Percentiles rank a stretch among this genome's conserved stretches.
phyloP scores from a whole-genome alignment of 2,329 filamentous ascomycete genomes.

The Calonectria leucothoes region DNA sequence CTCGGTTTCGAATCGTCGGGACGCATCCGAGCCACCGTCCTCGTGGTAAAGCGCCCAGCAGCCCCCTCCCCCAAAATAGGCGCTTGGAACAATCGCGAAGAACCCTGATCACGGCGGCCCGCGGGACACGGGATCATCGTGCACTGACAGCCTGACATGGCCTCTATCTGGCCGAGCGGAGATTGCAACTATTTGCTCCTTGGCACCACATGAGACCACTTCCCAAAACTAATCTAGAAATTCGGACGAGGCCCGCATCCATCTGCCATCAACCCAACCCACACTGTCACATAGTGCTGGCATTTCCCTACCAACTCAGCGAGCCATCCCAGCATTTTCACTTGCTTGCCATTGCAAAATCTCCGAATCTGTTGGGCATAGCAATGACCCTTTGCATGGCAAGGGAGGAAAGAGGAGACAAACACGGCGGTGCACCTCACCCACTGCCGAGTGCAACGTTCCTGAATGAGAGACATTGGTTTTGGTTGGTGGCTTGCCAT shows the following conservation, averaged over 20 bases:
- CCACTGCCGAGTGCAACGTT: slow-evolving; percentile 10
- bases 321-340: neutral
- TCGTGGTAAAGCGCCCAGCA: neutral
- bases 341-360: neutral
- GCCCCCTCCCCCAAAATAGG: neutral
- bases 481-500: slow-evolving; percentile 15
- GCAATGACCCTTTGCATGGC: neutral
- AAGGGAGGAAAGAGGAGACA: neutral
- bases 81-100: neutral
- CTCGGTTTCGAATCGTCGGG: neutral
- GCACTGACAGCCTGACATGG: slow-evolving; percentile 12
- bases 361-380: neutral
- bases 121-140: slow-evolving; percentile 16
- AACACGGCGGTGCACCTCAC: neutral
- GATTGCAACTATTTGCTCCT: slow-evolving; percentile 18
- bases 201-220: slow-evolving; percentile 21
- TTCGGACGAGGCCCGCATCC: neutral
- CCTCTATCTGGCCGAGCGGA: slow-evolving; percentile 16
- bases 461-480: neutral
- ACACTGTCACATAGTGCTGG: neutral
- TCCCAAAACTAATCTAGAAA: slow-evolving; percentile 1
- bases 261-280: neutral
- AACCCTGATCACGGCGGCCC: neutral
- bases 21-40: neutral
- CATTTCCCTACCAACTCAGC: neutral